Conservation (phyloP, 352 stramenopile species). For the Globisporangium canariense region DNA sequence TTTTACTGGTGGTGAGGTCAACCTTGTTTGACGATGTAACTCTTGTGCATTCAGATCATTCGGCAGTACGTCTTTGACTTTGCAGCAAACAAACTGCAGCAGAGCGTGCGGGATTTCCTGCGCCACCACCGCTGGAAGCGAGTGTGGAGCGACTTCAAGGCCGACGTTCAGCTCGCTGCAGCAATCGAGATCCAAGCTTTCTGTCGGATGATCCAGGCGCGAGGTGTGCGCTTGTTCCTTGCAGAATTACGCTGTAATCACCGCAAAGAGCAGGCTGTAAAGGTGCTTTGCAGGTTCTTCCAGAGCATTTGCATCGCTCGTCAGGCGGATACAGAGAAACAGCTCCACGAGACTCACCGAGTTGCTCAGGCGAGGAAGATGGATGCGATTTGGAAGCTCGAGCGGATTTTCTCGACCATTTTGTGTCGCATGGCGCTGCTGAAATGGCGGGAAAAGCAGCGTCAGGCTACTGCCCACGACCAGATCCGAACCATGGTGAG, state of each 20-base stretch:
- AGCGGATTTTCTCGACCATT: slow-evolving; percentile 8
- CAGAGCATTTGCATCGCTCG: slow-evolving; percentile 11
- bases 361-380: slow-evolving; percentile 10
- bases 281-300: slow-evolving; percentile 30
- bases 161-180: slow-evolving; percentile 36
- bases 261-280: slow-evolving; percentile 23
- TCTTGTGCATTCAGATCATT: slow-evolving; percentile 24
- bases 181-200: slow-evolving; percentile 43
- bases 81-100: slow-evolving; percentile 42
- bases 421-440: slow-evolving; percentile 22
- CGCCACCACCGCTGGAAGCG: slow-evolving; percentile 38
- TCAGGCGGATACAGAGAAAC: slow-evolving; percentile 3
- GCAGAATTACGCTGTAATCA: slow-evolving; percentile 16
- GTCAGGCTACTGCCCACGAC: slow-evolving; percentile 21
- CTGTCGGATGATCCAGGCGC: slow-evolving; percentile 34
- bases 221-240: slow-evolving; percentile 25
- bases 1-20: neutral
- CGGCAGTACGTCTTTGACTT: slow-evolving; percentile 38
- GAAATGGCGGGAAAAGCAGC: slow-evolving; percentile 29
- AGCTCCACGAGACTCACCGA: neutral
- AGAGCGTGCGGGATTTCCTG: slow-evolving; percentile 30
- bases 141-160: slow-evolving; percentile 31
- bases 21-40: neutral
- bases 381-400: slow-evolving; percentile 10
- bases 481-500: slow-evolving; percentile 22